Percentiles rank a stretch among this genome's conserved stretches.
phyloP scores from a whole-genome alignment of 495 filamentous ascomycete species.

The Cairneyella variabilis region DNA sequence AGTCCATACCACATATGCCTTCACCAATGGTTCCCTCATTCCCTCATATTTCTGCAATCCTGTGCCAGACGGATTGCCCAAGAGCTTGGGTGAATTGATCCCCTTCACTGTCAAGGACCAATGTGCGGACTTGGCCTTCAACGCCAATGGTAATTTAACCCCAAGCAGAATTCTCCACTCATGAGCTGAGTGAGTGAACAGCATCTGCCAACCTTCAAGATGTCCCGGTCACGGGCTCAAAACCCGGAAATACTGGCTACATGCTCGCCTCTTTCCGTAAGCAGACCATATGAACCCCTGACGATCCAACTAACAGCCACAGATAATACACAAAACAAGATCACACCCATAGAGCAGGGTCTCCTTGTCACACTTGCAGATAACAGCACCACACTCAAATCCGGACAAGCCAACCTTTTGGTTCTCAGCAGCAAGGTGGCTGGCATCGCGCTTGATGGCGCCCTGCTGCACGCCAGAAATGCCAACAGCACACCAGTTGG shows the following conservation, averaged over 20 bases:
- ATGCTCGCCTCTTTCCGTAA: conserved; percentile 9
- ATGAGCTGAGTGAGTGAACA: neutral
- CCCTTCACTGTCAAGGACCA: conserved; percentile 3
- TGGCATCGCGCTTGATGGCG: neutral
- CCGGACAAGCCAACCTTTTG: neutral
- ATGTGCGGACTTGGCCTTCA: neutral
- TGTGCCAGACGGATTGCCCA: conserved; percentile 1
- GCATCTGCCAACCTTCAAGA: neutral
- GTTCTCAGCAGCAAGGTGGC: neutral
- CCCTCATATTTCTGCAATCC: conserved; percentile 10
- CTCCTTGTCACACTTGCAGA: neutral
- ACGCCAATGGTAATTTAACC: neutral
- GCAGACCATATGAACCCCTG: neutral
- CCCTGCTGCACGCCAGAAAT: neutral
- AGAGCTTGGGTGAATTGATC: conserved; percentile 1
- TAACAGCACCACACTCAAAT: neutral
- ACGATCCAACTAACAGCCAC: neutral
- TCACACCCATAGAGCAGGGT: neutral
- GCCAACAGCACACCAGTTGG: conserved; percentile 4
- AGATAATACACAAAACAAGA: conserved; percentile 2
- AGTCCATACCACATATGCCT: conserved; percentile 10
- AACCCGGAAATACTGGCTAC: conserved; percentile 3
- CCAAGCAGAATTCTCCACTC: neutral
- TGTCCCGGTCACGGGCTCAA: neutral
- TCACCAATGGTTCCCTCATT: conserved; percentile 9